phyloP scores from a whole-genome alignment of 1,284 basidiomycete genomes.

The Cerioporus squamosus region DNA sequence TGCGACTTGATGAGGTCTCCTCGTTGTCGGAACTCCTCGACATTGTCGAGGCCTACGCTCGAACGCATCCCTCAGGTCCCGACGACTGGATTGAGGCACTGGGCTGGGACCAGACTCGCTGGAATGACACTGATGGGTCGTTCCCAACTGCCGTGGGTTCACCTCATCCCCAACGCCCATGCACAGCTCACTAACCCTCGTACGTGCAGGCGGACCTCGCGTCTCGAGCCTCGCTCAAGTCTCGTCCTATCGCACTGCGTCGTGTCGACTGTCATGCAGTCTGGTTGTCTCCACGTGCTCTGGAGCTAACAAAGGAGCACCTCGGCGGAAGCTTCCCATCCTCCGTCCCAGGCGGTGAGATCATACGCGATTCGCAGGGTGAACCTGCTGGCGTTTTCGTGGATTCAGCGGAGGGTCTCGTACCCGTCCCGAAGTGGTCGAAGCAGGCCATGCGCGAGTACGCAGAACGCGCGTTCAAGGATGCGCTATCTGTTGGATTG shows the following conservation, averaged over 20 bases:
- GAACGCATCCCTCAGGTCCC: conserved; percentile 50
- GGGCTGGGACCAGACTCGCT: conserved; percentile 93
- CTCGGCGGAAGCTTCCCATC: conserved; percentile 57
- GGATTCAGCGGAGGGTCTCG: conserved; percentile 74
- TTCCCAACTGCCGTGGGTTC: conserved; percentile 84
- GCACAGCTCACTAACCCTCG: conserved; percentile 38
- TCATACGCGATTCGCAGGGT: conserved; percentile 9
- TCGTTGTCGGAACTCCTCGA: conserved; percentile 69
- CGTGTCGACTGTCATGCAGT: conserved; percentile 85
- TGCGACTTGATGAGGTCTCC: conserved; percentile 62
- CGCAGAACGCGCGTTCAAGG: conserved; percentile 65
- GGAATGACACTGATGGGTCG: conserved; percentile 52
- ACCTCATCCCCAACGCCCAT: not conserved
- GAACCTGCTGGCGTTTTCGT: conserved; percentile 51
- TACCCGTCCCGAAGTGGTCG: conserved; percentile 68
- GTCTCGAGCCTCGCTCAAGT: conserved; percentile 65
- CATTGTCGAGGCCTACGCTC: conserved; percentile 66
- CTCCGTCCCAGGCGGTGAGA: conserved; percentile 13
- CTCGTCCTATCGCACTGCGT: conserved; percentile 68
- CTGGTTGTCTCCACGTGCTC: conserved; percentile 80
- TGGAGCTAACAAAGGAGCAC: conserved; percentile 71
- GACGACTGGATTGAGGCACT: conserved; percentile 82
- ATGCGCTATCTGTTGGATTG: conserved; percentile 76
- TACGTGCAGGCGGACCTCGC: conserved; percentile 57
- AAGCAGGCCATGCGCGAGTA: conserved; percentile 60